phyloP scores from a whole-genome alignment of 1,139 yeast species.

The Sporopachydermia cereana region DNA sequence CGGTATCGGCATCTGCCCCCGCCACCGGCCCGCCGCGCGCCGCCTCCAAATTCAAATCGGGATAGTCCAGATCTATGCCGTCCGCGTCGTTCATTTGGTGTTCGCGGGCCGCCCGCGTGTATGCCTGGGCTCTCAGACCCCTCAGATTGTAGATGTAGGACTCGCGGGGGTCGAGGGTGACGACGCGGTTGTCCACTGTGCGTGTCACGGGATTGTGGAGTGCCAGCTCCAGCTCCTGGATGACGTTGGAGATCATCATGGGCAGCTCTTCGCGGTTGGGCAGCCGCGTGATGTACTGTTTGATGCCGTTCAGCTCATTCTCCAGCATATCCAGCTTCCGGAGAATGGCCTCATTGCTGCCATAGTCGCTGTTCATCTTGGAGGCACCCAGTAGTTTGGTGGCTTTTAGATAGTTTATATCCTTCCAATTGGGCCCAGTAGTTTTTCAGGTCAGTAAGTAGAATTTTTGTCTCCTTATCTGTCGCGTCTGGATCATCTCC shows the following conservation, averaged over 20 bases:
- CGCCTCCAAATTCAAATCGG: constrained; percentile 2
- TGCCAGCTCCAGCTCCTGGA: constrained; percentile 4
- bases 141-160: constrained; percentile 4
- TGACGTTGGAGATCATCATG: constrained; percentile 1
- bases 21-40: background rate
- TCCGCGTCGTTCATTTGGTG: constrained; percentile 5
- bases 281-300: constrained; percentile 4
- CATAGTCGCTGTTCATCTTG: constrained; percentile 5
- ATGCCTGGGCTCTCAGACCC: constrained; percentile 5
- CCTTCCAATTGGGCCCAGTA: background rate
- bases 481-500: background rate
- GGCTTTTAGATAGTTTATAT: background rate
- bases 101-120: background rate
- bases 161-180: constrained; percentile 1
- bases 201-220: constrained; percentile 5
- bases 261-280: constrained; percentile 4
- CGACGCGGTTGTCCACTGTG: constrained; percentile 1
- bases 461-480: background rate
- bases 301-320: constrained; percentile 3
- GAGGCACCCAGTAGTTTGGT: too few species aligned
- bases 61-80: constrained; percentile 4
- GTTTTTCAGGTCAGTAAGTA: too few species aligned
- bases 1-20: background rate
- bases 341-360: constrained; percentile 5
- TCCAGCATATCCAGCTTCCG: constrained; percentile 3